Evolutionary conservation across 257 asterid species (phyloP), one percentile per base, ranked within the genome.

Genomic region (Rhazya stricta): DNA sequence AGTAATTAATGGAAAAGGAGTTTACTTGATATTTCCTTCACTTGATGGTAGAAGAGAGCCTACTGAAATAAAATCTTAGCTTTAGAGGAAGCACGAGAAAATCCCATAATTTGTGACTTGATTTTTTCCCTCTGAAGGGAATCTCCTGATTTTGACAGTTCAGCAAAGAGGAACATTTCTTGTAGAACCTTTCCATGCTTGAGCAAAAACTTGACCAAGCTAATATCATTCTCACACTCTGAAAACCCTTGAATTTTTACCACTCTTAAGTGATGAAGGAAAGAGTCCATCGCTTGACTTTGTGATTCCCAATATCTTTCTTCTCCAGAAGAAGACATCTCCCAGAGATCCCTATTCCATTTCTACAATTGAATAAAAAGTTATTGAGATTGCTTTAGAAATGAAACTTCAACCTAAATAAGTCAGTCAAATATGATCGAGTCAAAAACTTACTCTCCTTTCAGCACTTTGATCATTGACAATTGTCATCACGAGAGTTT

Each of bases 231-330:
- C 37, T 84, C 88, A 32, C 88, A 82, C 62, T 85, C 96, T 2
- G 86, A 78, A 51, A 91, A 89, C n/a, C 96, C 96, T 51, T 83
- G 85, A 21, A 93, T 87, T 82, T 83, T 89, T 23, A 89, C 96
- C 63, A 85, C 87, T 74, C 83, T 84, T 18, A 93, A 74, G 74
- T 91, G 88, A 54, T 77, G 81, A 34, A 91, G 91, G 74, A 91
- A 91, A 5, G 96, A 81, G 42, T 77, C 77, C 81, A 90, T 57
- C 2, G 81, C 80, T 45, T 85, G 84, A 13, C 85, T 85, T 72
- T 90, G 93, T 16, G 96, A 88, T 56, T 90, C 97, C 98, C 97
- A 93, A 68, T 79, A 89, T 65, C 79, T 81, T 78, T 93, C 97
- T 77, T 87, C 96, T 16, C 90, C 89, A 0, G 90, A 79, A 82